phyloP scores from a whole-genome alignment of 805 yeast genomes.

The Yarrowia sp. region DNA sequence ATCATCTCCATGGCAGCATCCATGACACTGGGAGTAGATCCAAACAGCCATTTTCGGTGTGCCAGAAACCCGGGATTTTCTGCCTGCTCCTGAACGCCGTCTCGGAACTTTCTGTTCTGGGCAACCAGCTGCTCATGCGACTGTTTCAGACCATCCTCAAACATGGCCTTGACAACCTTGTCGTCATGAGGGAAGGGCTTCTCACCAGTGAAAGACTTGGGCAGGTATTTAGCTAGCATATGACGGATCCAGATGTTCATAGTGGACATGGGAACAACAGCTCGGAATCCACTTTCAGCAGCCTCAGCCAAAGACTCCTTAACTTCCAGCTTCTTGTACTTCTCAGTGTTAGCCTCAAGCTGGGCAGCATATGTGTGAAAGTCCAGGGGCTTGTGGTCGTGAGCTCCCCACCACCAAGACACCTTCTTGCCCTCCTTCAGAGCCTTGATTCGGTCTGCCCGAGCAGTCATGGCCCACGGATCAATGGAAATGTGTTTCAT shows the following conservation, averaged over 20 bases:
- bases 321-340: background rate
- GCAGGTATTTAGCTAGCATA: background rate
- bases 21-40: constrained; percentile 3
- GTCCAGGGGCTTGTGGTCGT: constrained; percentile 23
- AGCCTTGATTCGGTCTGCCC: constrained; percentile 59
- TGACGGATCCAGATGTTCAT: no score
- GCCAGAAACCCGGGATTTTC: constrained; percentile 12
- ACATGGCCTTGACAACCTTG: background rate
- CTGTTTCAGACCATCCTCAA: background rate
- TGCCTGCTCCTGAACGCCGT: constrained; percentile 1
- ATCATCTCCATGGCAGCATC: constrained; percentile 2
- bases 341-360: background rate
- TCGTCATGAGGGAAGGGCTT: no score
- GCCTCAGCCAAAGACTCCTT: no score
- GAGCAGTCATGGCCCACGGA: constrained; percentile 78
- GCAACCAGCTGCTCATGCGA: constrained; percentile 5
- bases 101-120: constrained; percentile 13
- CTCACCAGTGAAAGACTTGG: background rate
- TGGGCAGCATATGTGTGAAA: background rate
- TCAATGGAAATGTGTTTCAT: constrained; percentile 54
- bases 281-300: constrained; percentile 12
- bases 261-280: no score
- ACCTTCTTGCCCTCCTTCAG: constrained; percentile 57
- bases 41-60: constrained; percentile 31
- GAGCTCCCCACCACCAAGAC: constrained; percentile 59